Percentiles rank a stretch among this genome's conserved stretches.
These are phyloP conservation scores for Exophiala sideris DNA, from an alignment of 2,329 filamentous ascomycete species.

Conservation along the genomic window DNA sequence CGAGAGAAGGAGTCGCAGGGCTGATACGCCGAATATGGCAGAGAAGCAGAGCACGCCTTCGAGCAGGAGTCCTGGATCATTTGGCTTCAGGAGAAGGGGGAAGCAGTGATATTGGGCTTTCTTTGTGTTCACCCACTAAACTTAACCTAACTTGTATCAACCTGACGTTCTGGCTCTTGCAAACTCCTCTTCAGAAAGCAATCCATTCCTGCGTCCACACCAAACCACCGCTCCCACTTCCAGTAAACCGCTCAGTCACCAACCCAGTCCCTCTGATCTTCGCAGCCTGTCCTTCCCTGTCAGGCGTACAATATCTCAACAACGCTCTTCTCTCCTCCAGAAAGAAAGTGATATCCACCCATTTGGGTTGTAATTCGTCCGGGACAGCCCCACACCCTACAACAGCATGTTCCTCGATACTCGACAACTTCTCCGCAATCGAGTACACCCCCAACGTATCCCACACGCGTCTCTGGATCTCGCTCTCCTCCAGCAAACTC, in stretches of 20 bases:
- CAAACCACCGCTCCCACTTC: conserved; percentile 23
- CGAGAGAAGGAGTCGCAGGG: conserved; percentile 2
- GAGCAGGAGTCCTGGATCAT: not conserved
- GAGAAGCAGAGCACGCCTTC: not conserved
- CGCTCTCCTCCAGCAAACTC: conserved; percentile 14
- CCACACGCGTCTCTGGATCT: conserved; percentile 19
- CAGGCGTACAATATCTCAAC: conserved; percentile 25
- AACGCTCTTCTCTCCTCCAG: conserved; percentile 24
- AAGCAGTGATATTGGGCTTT: not conserved
- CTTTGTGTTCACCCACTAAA: not conserved
- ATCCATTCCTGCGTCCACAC: conserved; percentile 30
- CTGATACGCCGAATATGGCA: not conserved
- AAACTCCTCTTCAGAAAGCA: conserved; percentile 8
- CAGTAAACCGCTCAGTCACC: conserved; percentile 5
- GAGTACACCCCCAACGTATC: conserved; percentile 23
- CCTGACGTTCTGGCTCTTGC: not conserved
- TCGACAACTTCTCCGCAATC: conserved; percentile 25
- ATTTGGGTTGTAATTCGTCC: conserved; percentile 23
- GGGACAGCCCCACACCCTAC: conserved; percentile 12
- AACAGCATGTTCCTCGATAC: conserved; percentile 28
- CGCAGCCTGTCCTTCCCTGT: conserved; percentile 14
- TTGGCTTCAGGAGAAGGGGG: conserved; percentile 2
- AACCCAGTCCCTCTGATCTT: conserved; percentile 18
- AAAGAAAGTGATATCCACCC: conserved; percentile 28
- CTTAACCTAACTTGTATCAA: not conserved